These are phyloP conservation scores for Fusarium sp. DNA, from an alignment of 2,329 filamentous ascomycete genomes.

Conservation along the genomic window DNA sequence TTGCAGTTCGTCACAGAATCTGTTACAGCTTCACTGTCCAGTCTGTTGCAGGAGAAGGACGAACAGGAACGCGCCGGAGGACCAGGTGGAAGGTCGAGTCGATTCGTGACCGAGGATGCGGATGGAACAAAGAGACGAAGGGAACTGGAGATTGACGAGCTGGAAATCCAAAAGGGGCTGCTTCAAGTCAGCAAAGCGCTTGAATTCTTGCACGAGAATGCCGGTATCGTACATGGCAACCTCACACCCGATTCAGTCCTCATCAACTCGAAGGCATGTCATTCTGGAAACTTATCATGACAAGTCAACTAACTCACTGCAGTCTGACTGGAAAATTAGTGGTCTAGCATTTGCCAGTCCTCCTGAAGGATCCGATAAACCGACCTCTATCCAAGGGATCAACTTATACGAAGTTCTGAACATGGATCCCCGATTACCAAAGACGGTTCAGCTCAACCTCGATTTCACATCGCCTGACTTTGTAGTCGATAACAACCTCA, in stretches of 20 bases:
- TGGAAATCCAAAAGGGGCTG: constrained; percentile 97
- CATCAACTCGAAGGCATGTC: constrained; percentile 85
- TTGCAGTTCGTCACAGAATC: constrained; percentile 96
- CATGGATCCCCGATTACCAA: constrained; percentile 84
- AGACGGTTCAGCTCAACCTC: constrained; percentile 85
- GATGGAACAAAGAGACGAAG: constrained; percentile 78
- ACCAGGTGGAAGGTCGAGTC: constrained; percentile 76
- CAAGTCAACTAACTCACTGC: constrained; percentile 47
- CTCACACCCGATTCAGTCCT: constrained; percentile 93
- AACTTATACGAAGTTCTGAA: constrained; percentile 86
- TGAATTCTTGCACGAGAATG: constrained; percentile 95
- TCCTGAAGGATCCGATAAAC: constrained; percentile 77
- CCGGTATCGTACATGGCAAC: constrained; percentile 92
- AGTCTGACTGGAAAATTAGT: constrained; percentile 98
- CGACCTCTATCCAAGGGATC: constrained; percentile 81
- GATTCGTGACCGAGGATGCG: constrained; percentile 83
- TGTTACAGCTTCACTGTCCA: constrained; percentile 88
- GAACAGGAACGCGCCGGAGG: constrained; percentile 80
- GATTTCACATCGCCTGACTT: constrained; percentile 97
- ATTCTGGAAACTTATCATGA: neutral
- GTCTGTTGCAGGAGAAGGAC: constrained; percentile 87
- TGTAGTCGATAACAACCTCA: constrained; percentile 89
- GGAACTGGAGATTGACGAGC: constrained; percentile 93
- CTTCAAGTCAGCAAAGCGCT: constrained; percentile 93
- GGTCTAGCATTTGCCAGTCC: constrained; percentile 92